Percentiles rank a stretch among this genome's conserved stretches.
phyloP scores from a whole-genome alignment of 2,329 filamentous ascomycete species.

The Aspergillus brasiliensis region DNA sequence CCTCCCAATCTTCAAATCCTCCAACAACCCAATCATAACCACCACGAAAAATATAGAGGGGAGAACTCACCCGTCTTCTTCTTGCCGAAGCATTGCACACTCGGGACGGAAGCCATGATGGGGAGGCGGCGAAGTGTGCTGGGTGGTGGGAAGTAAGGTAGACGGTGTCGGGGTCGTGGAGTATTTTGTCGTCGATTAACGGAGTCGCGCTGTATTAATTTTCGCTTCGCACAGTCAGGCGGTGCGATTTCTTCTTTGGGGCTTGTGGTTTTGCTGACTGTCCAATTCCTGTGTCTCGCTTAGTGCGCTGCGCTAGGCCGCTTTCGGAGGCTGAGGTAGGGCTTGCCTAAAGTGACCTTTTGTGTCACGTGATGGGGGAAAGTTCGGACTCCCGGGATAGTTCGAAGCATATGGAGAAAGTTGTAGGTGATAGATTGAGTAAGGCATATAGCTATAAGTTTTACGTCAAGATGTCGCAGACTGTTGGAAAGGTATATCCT shows the following conservation, averaged over 20 bases:
- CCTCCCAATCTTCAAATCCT: background rate
- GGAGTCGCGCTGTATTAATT: conserved; percentile 23
- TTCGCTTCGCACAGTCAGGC: conserved; percentile 24
- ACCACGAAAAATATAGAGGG: conserved; percentile 6
- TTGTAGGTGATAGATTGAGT: background rate
- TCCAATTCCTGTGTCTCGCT: conserved; percentile 35
- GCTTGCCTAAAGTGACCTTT: conserved; percentile 28
- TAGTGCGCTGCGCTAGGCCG: conserved; percentile 37
- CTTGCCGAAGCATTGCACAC: conserved; percentile 99
- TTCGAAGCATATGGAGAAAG: background rate
- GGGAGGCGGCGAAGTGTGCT: conserved; percentile 41
- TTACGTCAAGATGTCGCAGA: conserved; percentile 43
- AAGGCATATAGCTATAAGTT: background rate
- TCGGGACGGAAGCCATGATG: conserved; percentile 77
- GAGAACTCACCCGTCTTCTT: conserved; percentile 70
- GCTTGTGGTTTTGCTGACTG: conserved; percentile 10
- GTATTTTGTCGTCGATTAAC: conserved; percentile 40
- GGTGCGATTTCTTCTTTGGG: conserved; percentile 36
- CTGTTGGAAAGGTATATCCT: conserved; percentile 44
- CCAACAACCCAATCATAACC: background rate
- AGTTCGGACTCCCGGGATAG: conserved; percentile 9
- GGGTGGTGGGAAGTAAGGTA: conserved; percentile 13
- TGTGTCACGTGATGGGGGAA: conserved; percentile 33
- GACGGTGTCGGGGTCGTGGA: conserved; percentile 18
- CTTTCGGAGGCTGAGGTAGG: conserved; percentile 22